These are phyloP conservation scores for Ophiocordyceps camponoti-leonardi DNA, from an alignment of 2,329 filamentous ascomycete genomes.

Conservation along the genomic window DNA sequence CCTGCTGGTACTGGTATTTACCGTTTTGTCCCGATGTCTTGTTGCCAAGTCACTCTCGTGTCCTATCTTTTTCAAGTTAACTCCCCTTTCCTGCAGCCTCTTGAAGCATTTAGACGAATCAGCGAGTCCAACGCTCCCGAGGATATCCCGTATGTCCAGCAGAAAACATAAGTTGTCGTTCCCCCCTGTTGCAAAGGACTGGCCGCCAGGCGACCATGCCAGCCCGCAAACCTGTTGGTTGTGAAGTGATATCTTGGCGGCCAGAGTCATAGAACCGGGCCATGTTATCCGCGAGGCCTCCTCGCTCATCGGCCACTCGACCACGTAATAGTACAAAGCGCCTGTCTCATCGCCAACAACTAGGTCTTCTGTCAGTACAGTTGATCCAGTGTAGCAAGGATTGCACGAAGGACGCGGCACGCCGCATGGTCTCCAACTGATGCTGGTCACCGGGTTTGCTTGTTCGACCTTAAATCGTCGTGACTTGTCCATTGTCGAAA, in stretches of 20 bases:
- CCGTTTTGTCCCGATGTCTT: too few relatives aligned
- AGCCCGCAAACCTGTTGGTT: conserved; percentile 84
- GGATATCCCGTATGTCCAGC: conserved; percentile 50
- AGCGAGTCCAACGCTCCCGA: conserved; percentile 8
- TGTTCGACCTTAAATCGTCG: conserved; percentile 64
- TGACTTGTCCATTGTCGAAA: conserved; percentile 54
- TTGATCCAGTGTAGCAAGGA: conserved; percentile 24
- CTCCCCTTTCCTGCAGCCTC: background rate
- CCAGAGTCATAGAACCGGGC: conserved; percentile 60
- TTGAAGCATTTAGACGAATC: background rate
- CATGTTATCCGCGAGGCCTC: conserved; percentile 50
- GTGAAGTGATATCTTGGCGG: conserved; percentile 64
- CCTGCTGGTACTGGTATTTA: too few relatives aligned
- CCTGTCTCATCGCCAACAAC: conserved; percentile 74
- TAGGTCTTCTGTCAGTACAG: conserved; percentile 61
- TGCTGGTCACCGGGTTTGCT: conserved; percentile 55
- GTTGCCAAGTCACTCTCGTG: too few relatives aligned
- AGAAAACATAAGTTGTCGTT: conserved; percentile 85
- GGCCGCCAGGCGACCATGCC: conserved; percentile 66
- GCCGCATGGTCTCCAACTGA: conserved; percentile 59
- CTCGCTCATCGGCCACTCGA: conserved; percentile 63
- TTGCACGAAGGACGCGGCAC: conserved; percentile 34
- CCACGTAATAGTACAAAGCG: conserved; percentile 69
- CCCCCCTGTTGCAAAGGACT: conserved; percentile 68
- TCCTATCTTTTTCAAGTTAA: background rate